Conservation (phyloP, 2,329 filamentous ascomycete species). For the Beauveria scarabaeidicola region DNA sequence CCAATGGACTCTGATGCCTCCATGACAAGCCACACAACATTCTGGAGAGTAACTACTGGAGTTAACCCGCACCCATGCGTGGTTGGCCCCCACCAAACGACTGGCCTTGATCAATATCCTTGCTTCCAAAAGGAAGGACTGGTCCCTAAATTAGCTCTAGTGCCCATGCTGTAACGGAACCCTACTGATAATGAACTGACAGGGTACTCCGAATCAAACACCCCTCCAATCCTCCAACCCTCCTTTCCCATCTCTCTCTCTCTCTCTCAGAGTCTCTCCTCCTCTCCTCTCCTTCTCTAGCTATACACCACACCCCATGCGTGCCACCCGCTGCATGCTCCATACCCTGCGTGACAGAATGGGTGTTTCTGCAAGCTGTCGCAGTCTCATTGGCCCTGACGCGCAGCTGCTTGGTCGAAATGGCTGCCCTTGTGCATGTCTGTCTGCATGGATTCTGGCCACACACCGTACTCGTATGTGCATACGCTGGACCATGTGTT, state of each 20-base stretch:
- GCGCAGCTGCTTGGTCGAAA: not conserved
- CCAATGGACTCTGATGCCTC: constrained; percentile 3
- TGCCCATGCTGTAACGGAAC: not conserved
- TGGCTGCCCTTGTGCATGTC: not conserved
- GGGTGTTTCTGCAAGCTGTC: not conserved
- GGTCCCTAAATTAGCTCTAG: not conserved
- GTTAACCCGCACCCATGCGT: constrained; percentile 8
- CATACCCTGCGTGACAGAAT: constrained; percentile 9
- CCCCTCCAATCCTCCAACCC: not conserved
- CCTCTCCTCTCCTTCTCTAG: not conserved
- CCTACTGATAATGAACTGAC: constrained; percentile 6
- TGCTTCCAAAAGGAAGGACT: constrained; percentile 5
- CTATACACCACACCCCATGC: constrained; percentile 4
- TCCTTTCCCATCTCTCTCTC: no score
- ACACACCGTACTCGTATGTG: constrained; percentile 6
- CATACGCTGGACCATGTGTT: constrained; percentile 5
- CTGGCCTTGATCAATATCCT: constrained; percentile 10
- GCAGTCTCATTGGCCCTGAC: constrained; percentile 1
- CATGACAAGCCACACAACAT: constrained; percentile 2
- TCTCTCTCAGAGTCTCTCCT: no score
- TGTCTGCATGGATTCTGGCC: not conserved
- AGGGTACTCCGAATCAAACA: not conserved
- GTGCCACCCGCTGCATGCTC: constrained; percentile 8
- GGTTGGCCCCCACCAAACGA: constrained; percentile 12
- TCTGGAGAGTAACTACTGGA: constrained; percentile 5